These are phyloP conservation scores for Fusarium sp. DNA, from an alignment of 2,329 filamentous ascomycete species.

Conservation along the genomic window DNA sequence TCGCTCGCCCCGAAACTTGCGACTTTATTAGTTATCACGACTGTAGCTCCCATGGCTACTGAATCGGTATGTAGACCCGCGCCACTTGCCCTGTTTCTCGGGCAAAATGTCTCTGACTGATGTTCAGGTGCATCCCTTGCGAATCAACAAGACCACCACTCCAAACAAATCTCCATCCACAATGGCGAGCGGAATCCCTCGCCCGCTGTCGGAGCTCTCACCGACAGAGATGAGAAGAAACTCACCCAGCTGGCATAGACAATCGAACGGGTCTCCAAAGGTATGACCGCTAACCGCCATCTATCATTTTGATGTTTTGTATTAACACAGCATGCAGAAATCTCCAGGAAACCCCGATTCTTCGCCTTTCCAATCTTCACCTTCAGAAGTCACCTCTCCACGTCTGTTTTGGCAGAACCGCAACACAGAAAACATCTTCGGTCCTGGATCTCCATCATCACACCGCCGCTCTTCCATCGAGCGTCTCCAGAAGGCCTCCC, in stretches of 20 bases:
- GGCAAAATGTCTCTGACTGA: conserved; percentile 41
- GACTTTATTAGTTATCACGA: conserved; percentile 34
- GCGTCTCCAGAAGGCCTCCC: conserved; percentile 91
- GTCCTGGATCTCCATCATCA: conserved; percentile 73
- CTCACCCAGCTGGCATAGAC: conserved; percentile 91
- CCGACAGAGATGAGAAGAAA: conserved; percentile 88
- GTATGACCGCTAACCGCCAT: conserved; percentile 42
- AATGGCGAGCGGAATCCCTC: conserved; percentile 69
- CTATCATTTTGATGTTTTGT: conserved; percentile 28
- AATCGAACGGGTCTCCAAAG: conserved; percentile 63
- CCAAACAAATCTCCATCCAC: conserved; percentile 71
- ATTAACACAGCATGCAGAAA: conserved; percentile 64
- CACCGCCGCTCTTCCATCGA: conserved; percentile 91
- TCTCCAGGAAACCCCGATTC: conserved; percentile 76
- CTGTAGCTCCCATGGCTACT: conserved; percentile 50
- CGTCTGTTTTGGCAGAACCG: conserved; percentile 91
- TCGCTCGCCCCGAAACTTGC: conserved; percentile 40
- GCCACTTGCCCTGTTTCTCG: conserved; percentile 28
- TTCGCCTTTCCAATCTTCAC: conserved; percentile 87
- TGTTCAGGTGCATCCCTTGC: conserved; percentile 77
- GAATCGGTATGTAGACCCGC: conserved; percentile 52
- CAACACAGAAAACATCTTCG: conserved; percentile 78
- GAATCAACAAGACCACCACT: conserved; percentile 75
- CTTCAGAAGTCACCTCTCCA: conserved; percentile 78
- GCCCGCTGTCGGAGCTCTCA: conserved; percentile 89